A percentile compares a stretch with the other conserved stretches of the same genome.
Conservation (phyloP, 129 eudicot genomes). For the Flaveria ramosissima region DNA sequence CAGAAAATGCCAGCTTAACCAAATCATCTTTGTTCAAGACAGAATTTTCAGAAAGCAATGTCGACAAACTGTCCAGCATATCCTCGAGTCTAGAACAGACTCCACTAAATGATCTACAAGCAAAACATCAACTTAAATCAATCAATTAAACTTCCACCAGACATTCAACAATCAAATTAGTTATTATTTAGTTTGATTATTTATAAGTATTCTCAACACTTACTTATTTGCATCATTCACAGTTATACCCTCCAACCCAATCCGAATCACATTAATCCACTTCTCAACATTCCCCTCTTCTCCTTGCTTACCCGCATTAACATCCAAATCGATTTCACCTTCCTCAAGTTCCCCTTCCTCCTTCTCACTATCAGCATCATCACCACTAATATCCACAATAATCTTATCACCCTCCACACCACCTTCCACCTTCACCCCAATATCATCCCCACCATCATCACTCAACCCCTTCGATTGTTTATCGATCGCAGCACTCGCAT, state of each 20-base stretch:
- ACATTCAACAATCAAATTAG: constrained; percentile 17
- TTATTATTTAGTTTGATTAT: constrained; percentile 8
- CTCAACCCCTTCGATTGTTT: constrained; percentile 11
- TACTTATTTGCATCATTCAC: constrained; percentile 59
- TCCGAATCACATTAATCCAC: constrained; percentile 43
- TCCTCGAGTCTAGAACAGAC: constrained; percentile 60
- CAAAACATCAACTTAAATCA: constrained; percentile 24
- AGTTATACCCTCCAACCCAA: constrained; percentile 56
- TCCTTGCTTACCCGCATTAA: constrained; percentile 36
- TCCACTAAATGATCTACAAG: constrained; percentile 57
- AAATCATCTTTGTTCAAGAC: constrained; percentile 54
- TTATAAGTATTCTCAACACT: constrained; percentile 32
- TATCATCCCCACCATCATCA: constrained; percentile 8
- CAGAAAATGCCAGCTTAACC: constrained; percentile 49
- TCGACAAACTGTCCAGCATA: constrained; percentile 49
- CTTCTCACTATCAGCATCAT: constrained; percentile 42
- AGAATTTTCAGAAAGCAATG: constrained; percentile 43
- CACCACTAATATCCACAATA: constrained; percentile 47
- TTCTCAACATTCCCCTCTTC: constrained; percentile 38
- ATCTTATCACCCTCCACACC: constrained; percentile 24
- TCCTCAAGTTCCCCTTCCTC: constrained; percentile 79
- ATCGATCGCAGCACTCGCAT: constrained; percentile 34
- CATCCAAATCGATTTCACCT: constrained; percentile 71
- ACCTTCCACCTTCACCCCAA: background rate
- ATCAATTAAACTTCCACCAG: background rate